Conservation (phyloP, 2,329 filamentous ascomycete species). For the Stachybotrys echinatus region DNA sequence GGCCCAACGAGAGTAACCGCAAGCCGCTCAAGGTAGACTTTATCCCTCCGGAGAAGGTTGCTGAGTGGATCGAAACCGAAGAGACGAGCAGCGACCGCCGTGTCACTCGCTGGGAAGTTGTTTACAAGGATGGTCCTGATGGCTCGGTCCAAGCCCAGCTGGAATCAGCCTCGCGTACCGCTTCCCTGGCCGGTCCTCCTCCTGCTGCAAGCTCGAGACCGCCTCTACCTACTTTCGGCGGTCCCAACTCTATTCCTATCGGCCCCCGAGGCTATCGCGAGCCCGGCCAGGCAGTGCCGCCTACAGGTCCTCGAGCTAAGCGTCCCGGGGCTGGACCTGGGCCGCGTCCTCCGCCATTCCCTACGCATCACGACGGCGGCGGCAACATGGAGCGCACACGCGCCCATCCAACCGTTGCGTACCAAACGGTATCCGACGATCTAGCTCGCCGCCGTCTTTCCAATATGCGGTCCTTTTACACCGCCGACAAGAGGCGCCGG, state of each 20-base stretch:
- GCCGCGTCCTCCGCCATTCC: constrained; percentile 15
- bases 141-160: constrained; percentile 52
- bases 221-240: constrained; percentile 7
- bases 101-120: constrained; percentile 62
- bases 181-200: constrained; percentile 12
- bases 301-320: constrained; percentile 33
- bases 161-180: constrained; percentile 19
- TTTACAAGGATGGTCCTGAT: constrained; percentile 56
- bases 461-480: constrained; percentile 43
- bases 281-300: constrained; percentile 9
- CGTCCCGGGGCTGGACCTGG: constrained; percentile 22
- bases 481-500: constrained; percentile 31
- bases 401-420: constrained; percentile 36
- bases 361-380: constrained; percentile 8
- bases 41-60: constrained; percentile 68
- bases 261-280: constrained; percentile 26
- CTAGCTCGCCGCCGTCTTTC: constrained; percentile 62
- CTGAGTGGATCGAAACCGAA: constrained; percentile 70
- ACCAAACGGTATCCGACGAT: constrained; percentile 56
- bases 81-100: constrained; percentile 40
- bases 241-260: constrained; percentile 25
- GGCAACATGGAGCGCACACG: constrained; percentile 29
- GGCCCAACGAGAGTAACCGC: constrained; percentile 81
- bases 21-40: constrained; percentile 88
- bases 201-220: constrained; percentile 9